A percentile compares a stretch with the other conserved stretches of the same genome.
phyloP scores from a whole-genome alignment of 805 yeast genomes.

The Yamadazyma kitorensis region DNA sequence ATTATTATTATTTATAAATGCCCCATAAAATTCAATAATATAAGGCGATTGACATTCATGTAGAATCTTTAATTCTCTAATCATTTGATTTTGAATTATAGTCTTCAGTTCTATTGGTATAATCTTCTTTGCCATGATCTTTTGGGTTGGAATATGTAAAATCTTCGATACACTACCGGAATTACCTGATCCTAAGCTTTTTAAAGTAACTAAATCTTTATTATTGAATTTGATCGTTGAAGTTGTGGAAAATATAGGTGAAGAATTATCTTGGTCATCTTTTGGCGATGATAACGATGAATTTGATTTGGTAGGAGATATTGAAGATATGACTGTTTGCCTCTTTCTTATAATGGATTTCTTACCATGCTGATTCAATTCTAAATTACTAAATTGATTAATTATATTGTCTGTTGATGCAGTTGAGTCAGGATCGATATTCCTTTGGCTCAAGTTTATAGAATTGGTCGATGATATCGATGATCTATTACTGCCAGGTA shows the following conservation, averaged over 20 bases:
- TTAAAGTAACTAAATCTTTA: constrained; percentile 70
- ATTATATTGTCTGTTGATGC: constrained; percentile 21
- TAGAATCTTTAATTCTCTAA: constrained; percentile 84
- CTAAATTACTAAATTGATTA: constrained; percentile 26
- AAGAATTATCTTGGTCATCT: constrained; percentile 9
- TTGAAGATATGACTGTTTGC: constrained; percentile 41
- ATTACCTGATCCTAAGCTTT: constrained; percentile 86
- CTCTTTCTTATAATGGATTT: constrained; percentile 22
- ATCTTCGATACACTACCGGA: constrained; percentile 92
- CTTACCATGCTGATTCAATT: constrained; percentile 13
- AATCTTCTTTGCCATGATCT: constrained; percentile 84
- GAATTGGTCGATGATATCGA: constrained; percentile 7
- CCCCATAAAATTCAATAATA: constrained; percentile 90
- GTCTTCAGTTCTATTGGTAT: constrained; percentile 83
- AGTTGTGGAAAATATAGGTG: constrained; percentile 34
- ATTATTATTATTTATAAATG: constrained; percentile 59
- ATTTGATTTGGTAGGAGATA: constrained; percentile 38
- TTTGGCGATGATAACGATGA: constrained; percentile 13
- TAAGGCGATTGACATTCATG: constrained; percentile 84
- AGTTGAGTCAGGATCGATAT: constrained; percentile 23
- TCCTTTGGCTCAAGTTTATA: constrained; percentile 17
- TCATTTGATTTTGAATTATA: constrained; percentile 75
- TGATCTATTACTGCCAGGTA: constrained; percentile 12
- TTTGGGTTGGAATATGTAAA: constrained; percentile 83
- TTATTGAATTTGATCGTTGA: constrained; percentile 27